These are phyloP conservation scores for Xylaria flabelliformis DNA, from an alignment of 495 filamentous ascomycete genomes.

Conservation along the genomic window DNA sequence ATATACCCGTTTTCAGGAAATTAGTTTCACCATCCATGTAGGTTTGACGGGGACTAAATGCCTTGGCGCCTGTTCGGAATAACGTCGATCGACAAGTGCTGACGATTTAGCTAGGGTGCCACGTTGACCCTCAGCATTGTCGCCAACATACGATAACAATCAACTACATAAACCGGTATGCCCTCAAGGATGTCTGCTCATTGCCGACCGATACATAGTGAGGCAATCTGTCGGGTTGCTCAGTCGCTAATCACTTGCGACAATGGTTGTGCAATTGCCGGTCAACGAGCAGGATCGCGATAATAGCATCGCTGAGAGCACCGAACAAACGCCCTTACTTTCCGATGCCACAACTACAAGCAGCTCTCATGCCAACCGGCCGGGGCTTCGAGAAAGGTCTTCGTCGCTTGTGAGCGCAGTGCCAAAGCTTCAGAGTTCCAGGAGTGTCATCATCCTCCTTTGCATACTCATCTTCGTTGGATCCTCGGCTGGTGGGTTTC, in stretches of 20 bases:
- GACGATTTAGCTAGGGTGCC: not conserved
- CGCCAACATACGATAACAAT: not conserved
- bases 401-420: not conserved
- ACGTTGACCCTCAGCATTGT: not conserved
- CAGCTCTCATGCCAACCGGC: not conserved
- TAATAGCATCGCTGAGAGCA: constrained; percentile 14
- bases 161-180: not conserved
- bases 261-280: constrained; percentile 18
- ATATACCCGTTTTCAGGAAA: not conserved
- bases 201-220: not conserved
- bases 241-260: not conserved
- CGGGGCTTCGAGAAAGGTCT: not conserved
- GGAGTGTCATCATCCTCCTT: constrained; percentile 25
- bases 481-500: constrained; percentile 33
- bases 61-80: constrained; percentile 12
- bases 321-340: constrained; percentile 23
- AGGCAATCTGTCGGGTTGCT: not conserved
- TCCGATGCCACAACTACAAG: not conserved
- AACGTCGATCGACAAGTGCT: not conserved
- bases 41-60: not conserved
- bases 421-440: constrained; percentile 21
- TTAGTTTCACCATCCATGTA: too few species aligned
- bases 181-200: not conserved
- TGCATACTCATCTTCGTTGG: constrained; percentile 29
- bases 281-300: not conserved